A percentile compares a stretch with the other conserved stretches of the same genome.
These are phyloP conservation scores for Aquilaria agallochum DNA, from an alignment of 441 rosid species.

Conservation along the genomic window DNA sequence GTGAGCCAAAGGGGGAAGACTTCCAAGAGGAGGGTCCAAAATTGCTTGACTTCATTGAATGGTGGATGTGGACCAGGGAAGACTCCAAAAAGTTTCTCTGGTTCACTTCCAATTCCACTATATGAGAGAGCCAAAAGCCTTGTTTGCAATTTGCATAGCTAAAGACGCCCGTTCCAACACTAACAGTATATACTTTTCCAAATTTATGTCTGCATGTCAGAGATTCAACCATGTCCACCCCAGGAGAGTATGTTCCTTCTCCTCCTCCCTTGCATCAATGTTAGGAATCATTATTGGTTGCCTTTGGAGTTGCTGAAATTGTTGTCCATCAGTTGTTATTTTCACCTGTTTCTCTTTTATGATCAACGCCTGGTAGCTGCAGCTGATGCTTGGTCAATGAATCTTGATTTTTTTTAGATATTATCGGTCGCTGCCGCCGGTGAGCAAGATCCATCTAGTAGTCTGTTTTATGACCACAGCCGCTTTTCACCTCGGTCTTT, in stretches of 20 bases:
- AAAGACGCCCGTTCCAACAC: not conserved
- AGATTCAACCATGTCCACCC: conserved; percentile 40
- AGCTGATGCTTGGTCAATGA: not conserved
- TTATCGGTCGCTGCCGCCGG: conserved; percentile 58
- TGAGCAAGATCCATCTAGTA: conserved; percentile 65
- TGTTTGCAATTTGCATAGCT: not conserved
- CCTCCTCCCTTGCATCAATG: conserved; percentile 2
- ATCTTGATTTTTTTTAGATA: conserved; percentile 27
- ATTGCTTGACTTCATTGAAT: too few relatives aligned
- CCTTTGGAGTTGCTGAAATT: not conserved
- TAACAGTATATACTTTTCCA: too few relatives aligned
- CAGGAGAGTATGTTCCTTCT: conserved; percentile 44
- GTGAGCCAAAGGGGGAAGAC: too few relatives aligned
- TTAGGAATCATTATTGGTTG: too few relatives aligned
- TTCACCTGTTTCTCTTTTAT: not conserved
- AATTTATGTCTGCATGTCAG: too few relatives aligned
- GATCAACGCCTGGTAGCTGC: too few relatives aligned
- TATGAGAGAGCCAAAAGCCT: not conserved
- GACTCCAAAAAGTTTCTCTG: conserved; percentile 4
- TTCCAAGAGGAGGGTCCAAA: too few relatives aligned
- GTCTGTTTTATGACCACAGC: conserved; percentile 55
- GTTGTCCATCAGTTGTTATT: not conserved
- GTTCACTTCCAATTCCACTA: conserved; percentile 3
- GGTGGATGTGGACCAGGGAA: too few relatives aligned
- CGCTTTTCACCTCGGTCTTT: conserved; percentile 41